Evolutionary conservation across 2,329 filamentous ascomycete genomes (phyloP), one percentile per base, ranked within the genome.

Genomic region (Fusarium begoniae): DNA sequence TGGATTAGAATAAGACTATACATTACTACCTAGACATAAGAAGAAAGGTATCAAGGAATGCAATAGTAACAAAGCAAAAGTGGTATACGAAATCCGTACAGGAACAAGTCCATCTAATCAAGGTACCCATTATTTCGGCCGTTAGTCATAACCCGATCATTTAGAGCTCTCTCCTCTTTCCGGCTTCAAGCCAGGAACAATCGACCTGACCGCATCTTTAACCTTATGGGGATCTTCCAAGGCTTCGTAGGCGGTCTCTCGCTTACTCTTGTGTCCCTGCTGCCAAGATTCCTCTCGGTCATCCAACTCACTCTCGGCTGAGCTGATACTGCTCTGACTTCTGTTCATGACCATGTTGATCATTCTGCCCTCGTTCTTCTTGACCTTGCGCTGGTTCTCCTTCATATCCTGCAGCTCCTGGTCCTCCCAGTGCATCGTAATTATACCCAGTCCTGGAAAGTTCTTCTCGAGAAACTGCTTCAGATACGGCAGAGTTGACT

Each of bases 401-500:
- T 98, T 98, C 85, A 97, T 88, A 69, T 90, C 86, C 48, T 87
- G 83, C 82, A 97, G 91, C 73, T 90, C 86, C 68, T 95, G 88
- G 15, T 94, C 93, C 64, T 94, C 94, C 84, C 94, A 97, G 79
- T 95, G 92, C 76, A 96, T 89, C 0, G 90, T 90, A 2, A 91
- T 86, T 51, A 98, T 86, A 58, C 92, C 90, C 2, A 98, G 84
- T 1, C 94, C 94, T 0, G 94, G 93, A 40, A 98, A 90, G 74
- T 96, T 94, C 30, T 81, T 82, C 38, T 91, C 84, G 5, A 98
- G 83, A 79, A 94, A 97, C 17, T 85, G 79, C 59, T 92, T 90
- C 3, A 98, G 86, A 2, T 91, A 81, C 0, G 93, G 93, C 3
- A 98, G 87, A 15, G 94, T 87, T 17, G 91, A 87, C 63, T 93